phyloP scores from a whole-genome alignment of 306 rosid genomes.

The Senna tora region DNA sequence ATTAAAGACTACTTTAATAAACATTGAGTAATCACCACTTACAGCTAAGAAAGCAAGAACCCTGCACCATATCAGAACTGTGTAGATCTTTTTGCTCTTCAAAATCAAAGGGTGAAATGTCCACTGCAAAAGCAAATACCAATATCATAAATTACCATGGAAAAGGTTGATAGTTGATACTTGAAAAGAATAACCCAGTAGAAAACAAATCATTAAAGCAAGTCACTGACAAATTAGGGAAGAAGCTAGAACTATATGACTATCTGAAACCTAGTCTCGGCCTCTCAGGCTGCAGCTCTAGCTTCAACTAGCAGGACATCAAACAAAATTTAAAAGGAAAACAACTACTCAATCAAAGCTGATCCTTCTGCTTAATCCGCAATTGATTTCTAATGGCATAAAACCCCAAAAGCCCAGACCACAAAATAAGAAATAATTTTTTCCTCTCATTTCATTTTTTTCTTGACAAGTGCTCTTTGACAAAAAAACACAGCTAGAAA shows the following conservation, averaged over 20 bases:
- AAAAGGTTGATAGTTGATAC: neutral
- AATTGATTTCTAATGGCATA: slow-evolving; percentile 1
- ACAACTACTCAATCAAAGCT: slow-evolving; percentile 20
- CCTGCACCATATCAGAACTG: slow-evolving; percentile 96
- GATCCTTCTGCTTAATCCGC: neutral
- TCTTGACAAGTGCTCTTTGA: too few relatives aligned
- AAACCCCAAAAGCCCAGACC: slow-evolving; percentile 1
- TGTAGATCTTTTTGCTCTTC: slow-evolving; percentile 89
- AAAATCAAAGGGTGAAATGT: slow-evolving; percentile 90
- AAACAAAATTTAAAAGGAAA: slow-evolving; percentile 30
- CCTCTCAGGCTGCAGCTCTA: slow-evolving; percentile 1
- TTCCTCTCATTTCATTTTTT: slow-evolving; percentile 9
- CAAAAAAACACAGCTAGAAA: too few relatives aligned
- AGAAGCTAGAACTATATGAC: neutral
- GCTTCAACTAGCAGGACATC: slow-evolving; percentile 24
- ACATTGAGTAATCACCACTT: slow-evolving; percentile 47
- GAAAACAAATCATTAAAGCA: slow-evolving; percentile 14
- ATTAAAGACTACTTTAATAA: slow-evolving; percentile 22
- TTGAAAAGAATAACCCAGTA: neutral
- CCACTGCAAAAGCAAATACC: slow-evolving; percentile 79
- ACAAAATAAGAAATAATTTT: slow-evolving; percentile 16
- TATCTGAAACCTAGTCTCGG: neutral
- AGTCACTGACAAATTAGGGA: neutral
- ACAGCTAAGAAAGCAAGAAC: slow-evolving; percentile 93
- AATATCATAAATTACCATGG: slow-evolving; percentile 23